These are phyloP conservation scores for Botrytis fragariae DNA, from an alignment of 2,329 filamentous ascomycete species.

Conservation along the genomic window DNA sequence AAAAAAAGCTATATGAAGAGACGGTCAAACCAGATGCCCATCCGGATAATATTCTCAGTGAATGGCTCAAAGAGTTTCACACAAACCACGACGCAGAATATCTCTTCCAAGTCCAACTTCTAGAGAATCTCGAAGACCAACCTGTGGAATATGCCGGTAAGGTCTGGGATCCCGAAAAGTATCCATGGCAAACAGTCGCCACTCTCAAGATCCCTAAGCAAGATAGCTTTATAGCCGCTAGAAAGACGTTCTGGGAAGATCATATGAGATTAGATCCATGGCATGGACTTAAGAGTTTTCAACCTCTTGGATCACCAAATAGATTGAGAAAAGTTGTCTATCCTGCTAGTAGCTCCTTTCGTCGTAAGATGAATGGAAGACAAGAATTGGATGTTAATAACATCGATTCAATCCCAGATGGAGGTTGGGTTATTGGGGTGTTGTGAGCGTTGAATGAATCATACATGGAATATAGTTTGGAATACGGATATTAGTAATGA, in stretches of 20 bases:
- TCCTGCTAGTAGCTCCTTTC: constrained; percentile 39
- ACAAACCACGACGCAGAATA: constrained; percentile 43
- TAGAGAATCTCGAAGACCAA: constrained; percentile 47
- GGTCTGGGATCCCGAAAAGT: constrained; percentile 47
- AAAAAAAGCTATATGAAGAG: constrained; percentile 43
- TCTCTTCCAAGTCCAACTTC: constrained; percentile 47
- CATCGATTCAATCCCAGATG: constrained; percentile 42
- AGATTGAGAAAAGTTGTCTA: constrained; percentile 43
- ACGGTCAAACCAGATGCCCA: constrained; percentile 40
- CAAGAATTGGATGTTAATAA: constrained; percentile 40
- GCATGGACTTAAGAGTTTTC: constrained; percentile 43
- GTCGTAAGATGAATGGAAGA: constrained; percentile 42
- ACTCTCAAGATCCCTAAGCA: constrained; percentile 43
- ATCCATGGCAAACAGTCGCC: constrained; percentile 48
- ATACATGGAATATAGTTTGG: background rate
- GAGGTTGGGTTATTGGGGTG: constrained; percentile 1
- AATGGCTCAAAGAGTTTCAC: constrained; percentile 44
- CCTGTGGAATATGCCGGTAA: constrained; percentile 46
- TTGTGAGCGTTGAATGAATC: background rate
- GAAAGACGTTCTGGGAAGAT: constrained; percentile 46
- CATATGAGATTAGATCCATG: constrained; percentile 45
- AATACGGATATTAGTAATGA: background rate
- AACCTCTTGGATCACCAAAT: constrained; percentile 43
- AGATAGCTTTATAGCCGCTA: constrained; percentile 42
- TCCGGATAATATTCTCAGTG: constrained; percentile 41